A percentile compares a stretch with the other conserved stretches of the same genome.
phyloP scores from a whole-genome alignment of 768 basidiomycete species.

The Tephrocybe sp. region DNA sequence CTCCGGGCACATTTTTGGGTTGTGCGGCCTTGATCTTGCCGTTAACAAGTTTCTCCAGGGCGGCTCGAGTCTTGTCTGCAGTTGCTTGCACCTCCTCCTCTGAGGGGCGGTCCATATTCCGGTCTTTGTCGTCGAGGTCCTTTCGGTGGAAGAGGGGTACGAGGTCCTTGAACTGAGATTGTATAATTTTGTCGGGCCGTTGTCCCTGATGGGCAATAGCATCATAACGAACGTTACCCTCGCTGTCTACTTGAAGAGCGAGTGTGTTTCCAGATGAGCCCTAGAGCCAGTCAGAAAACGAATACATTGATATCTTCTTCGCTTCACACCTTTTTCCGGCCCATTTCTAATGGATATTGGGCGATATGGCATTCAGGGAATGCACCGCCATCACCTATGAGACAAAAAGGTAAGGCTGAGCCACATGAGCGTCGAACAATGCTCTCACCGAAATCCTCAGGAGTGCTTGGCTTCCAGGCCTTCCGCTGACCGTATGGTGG shows the following conservation, averaged over 20 bases:
- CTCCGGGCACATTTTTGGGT: conserved; percentile 90
- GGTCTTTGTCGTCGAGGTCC: conserved; percentile 75
- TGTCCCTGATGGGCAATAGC: conserved; percentile 97
- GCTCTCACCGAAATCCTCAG: conserved; percentile 78
- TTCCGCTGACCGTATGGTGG: conserved; percentile 86
- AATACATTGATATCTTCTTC: neutral
- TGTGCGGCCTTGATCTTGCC: conserved; percentile 99
- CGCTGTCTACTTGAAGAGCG: conserved; percentile 93
- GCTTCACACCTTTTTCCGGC: conserved; percentile 78
- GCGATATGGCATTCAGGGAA: conserved; percentile 97
- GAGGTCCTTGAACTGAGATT: conserved; percentile 97
- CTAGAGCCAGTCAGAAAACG: conserved; percentile 36
- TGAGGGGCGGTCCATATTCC: conserved; percentile 87
- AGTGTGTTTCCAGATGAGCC: conserved; percentile 92
- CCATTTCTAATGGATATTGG: conserved; percentile 95
- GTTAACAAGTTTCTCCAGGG: conserved; percentile 90
- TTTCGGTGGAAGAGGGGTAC: conserved; percentile 89
- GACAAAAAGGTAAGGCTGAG: neutral
- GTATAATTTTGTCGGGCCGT: conserved; percentile 79
- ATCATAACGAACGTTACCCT: conserved; percentile 96
- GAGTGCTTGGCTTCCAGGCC: conserved; percentile 83
- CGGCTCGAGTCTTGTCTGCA: conserved; percentile 85
- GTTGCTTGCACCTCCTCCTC: conserved; percentile 93
- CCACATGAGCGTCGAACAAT: neutral
- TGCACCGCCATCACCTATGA: conserved; percentile 76